phyloP scores from a whole-genome alignment of 345 rosid genomes.

The Iberis pinnata region DNA sequence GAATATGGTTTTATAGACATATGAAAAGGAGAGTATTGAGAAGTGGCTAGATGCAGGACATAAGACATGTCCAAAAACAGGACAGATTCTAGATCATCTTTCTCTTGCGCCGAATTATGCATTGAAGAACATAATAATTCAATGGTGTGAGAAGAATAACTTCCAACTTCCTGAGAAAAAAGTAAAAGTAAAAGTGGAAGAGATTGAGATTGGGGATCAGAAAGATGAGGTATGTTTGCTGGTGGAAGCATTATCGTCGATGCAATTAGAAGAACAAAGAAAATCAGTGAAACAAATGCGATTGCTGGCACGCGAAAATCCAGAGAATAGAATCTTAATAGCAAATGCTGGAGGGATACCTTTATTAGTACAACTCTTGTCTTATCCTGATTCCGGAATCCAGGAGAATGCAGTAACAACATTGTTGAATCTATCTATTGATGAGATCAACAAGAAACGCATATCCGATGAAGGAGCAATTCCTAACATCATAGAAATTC shows the following conservation, averaged over 20 bases:
- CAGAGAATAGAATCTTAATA: slow-evolving; percentile 51
- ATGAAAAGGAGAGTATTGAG: slow-evolving; percentile 61
- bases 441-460: slow-evolving; percentile 53
- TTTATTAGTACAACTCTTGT: slow-evolving; percentile 46
- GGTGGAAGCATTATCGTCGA: slow-evolving; percentile 41
- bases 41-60: slow-evolving; percentile 69
- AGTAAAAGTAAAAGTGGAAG: background rate
- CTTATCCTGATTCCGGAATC: slow-evolving; percentile 56
- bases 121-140: slow-evolving; percentile 51
- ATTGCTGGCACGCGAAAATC: slow-evolving; percentile 54
- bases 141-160: slow-evolving; percentile 74
- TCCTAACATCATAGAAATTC: slow-evolving; percentile 51
- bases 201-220: slow-evolving; percentile 15
- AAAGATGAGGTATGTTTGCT: slow-evolving; percentile 34
- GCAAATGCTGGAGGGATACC: slow-evolving; percentile 51
- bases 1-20: slow-evolving; percentile 39
- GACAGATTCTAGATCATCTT: slow-evolving; percentile 48
- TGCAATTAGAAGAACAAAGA: slow-evolving; percentile 50
- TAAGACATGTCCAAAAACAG: slow-evolving; percentile 69
- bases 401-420: slow-evolving; percentile 73
- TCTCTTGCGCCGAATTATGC: slow-evolving; percentile 64
- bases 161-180: slow-evolving; percentile 44
- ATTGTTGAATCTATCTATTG: slow-evolving; percentile 59
- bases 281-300: slow-evolving; percentile 53
- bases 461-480: slow-evolving; percentile 53